Conservation (phyloP, 768 basidiomycete species). For the Lenzites betulinus region DNA sequence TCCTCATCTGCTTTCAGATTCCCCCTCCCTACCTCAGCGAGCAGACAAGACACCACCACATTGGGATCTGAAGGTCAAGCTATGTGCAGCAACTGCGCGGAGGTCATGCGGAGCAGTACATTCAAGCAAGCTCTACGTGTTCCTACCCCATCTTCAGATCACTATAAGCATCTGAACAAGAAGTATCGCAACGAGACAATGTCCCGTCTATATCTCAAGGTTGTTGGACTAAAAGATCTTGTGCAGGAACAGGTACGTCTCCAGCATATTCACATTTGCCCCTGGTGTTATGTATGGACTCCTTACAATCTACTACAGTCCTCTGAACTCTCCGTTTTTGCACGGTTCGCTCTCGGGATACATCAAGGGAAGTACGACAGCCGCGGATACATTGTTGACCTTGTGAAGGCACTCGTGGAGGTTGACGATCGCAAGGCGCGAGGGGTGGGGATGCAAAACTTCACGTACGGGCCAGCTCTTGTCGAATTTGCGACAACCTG, state of each 20-base stretch:
- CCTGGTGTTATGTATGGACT: neutral
- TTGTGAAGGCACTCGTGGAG: slow-evolving; percentile 34
- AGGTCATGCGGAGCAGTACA: neutral
- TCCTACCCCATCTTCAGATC: neutral
- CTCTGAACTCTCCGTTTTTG: neutral
- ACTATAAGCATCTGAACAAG: slow-evolving; percentile 2
- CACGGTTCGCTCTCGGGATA: slow-evolving; percentile 15
- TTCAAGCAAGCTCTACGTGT: neutral
- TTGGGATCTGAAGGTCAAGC: neutral
- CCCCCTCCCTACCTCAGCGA: neutral
- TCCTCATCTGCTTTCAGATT: too few relatives aligned
- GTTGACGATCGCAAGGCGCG: slow-evolving; percentile 29
- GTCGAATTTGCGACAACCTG: slow-evolving; percentile 36
- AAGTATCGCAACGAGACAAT: neutral
- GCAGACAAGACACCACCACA: too few relatives aligned
- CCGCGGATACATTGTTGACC: slow-evolving; percentile 30
- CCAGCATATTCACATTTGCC: neutral
- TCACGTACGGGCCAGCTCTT: slow-evolving; percentile 35
- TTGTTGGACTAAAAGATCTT: neutral
- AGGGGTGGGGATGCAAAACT: slow-evolving; percentile 39
- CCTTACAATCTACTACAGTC: neutral
- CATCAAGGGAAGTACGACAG: slow-evolving; percentile 30
- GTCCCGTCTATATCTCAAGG: neutral
- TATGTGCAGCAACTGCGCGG: neutral
- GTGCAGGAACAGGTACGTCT: neutral